Base-by-base conservation (phyloP, 2,329 filamentous ascomycete species). In the Penicillium sp. region DNA sequence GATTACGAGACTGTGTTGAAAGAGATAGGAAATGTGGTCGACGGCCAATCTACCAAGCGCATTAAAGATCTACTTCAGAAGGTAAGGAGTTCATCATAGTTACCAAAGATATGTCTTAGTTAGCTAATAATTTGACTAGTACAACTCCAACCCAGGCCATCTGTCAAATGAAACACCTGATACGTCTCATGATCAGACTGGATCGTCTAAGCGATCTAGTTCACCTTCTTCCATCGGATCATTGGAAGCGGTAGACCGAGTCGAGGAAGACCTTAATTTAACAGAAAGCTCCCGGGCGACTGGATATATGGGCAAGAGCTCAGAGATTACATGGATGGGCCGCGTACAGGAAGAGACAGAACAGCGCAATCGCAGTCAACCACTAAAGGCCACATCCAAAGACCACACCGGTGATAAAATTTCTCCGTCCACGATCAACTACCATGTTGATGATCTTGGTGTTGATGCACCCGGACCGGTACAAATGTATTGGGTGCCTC, bases 361-460 rank as follows among this genome's bases (percentile, higher is more conserved):
- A 21, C 45, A 53, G 23, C 31, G 23, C 31, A 38, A 13, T n/a
- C 31, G 45, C n/a, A 29, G 33, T 6, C 21, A 23, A n/a, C 6
- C 23, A 27, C 23, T n/a, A 41, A 53, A 47, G 17, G 17, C 6
- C 7, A 36, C n/a, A 3, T 31, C 27, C 6, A 27, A 39, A 31
- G 12, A 43, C 10, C 7, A 47, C 13, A 15, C 27, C 12, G 31
- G 10, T 3, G 35, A 33, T 19, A 33, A 35, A 27, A 6, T 49
- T 1, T 4, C 38, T 13, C 45, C 49, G 15, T 45, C 52, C 12
- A n/a, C 31, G 7, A 2, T 65, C 12, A 73, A 61, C 49, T 73
- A 71, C 58, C 71, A 75, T 55, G 58, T 74, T 13, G 74, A 76
- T 56, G 74, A 77, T 58, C 55, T 73, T 15, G 63, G 70, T 21